Evolutionary conservation across 2,329 filamentous ascomycete genomes (phyloP).

Genomic region (Harringtonia lauricola): DNA sequence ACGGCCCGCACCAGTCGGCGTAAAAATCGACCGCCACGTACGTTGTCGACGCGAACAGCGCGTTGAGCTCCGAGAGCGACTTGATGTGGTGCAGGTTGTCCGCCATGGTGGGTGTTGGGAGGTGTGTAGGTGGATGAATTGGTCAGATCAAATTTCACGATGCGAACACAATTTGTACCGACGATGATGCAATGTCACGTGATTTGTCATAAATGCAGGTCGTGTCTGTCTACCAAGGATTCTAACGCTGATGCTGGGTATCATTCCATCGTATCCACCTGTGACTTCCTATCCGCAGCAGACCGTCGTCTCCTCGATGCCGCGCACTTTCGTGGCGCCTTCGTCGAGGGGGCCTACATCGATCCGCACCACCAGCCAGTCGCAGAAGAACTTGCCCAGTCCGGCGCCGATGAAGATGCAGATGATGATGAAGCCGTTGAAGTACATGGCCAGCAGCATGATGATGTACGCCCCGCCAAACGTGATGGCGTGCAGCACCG

Average conservation of each 20-base stretch:
- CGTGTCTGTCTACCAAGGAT: too few species aligned
- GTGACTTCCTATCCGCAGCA: not conserved
- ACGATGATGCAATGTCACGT: too few species aligned
- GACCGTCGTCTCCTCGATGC: not conserved
- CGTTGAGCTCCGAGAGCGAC: conserved; percentile 34
- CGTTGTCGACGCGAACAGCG: conserved; percentile 33
- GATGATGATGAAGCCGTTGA: conserved; percentile 33
- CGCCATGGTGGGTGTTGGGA: not conserved
- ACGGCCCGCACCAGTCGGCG: conserved; percentile 49
- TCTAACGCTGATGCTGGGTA: too few species aligned
- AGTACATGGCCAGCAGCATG: conserved; percentile 34
- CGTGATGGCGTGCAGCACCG: conserved; percentile 26
- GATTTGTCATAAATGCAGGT: too few species aligned
- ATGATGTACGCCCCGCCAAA: conserved; percentile 32
- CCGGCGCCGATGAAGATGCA: conserved; percentile 34
- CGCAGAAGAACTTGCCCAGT: conserved; percentile 41
- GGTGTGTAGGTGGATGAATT: not conserved
- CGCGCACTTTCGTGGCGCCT: not conserved
- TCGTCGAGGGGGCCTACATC: not conserved
- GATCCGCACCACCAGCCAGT: conserved; percentile 28
- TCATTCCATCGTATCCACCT: too few species aligned
- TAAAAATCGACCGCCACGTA: conserved; percentile 46
- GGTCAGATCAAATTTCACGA: not conserved
- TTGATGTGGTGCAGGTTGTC: conserved; percentile 25
- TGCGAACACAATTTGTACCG: too few species aligned